These are phyloP conservation scores for Vicia faba DNA, from an alignment of 306 rosid genomes.

Conservation along the genomic window DNA sequence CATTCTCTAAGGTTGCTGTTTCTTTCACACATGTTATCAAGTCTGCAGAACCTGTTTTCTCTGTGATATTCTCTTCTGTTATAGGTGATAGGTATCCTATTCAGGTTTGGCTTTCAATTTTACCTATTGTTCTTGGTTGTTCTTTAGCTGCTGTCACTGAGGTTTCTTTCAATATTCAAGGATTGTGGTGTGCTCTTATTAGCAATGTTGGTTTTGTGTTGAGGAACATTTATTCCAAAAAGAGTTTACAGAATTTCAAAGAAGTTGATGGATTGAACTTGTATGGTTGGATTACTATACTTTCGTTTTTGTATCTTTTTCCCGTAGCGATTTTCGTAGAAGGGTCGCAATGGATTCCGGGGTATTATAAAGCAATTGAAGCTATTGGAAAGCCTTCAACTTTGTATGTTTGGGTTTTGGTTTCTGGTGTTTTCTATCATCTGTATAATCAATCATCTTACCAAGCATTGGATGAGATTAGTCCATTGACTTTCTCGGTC, in stretches of 20 bases:
- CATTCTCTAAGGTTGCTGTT: slow-evolving; percentile 93
- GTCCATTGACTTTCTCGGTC: slow-evolving; percentile 86
- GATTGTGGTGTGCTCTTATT: slow-evolving; percentile 82
- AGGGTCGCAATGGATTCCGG: slow-evolving; percentile 92
- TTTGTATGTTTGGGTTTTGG: slow-evolving; percentile 76
- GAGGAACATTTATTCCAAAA: slow-evolving; percentile 84
- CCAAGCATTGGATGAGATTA: slow-evolving; percentile 90
- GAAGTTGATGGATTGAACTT: slow-evolving; percentile 87
- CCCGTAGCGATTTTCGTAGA: slow-evolving; percentile 85
- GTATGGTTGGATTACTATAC: slow-evolving; percentile 77
- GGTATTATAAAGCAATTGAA: slow-evolving; percentile 73
- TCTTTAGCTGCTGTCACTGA: slow-evolving; percentile 87
- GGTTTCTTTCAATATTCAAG: slow-evolving; percentile 82
- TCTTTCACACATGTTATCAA: slow-evolving; percentile 97
- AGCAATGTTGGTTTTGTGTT: slow-evolving; percentile 92
- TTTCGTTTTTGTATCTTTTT: slow-evolving; percentile 73
- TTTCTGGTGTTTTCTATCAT: slow-evolving; percentile 92
- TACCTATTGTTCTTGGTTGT: slow-evolving; percentile 92
- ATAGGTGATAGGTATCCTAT: slow-evolving; percentile 81
- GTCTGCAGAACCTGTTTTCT: slow-evolving; percentile 89
- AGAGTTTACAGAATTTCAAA: slow-evolving; percentile 73
- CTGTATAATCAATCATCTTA: slow-evolving; percentile 95
- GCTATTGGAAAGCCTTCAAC: slow-evolving; percentile 70
- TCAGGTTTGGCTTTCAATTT: slow-evolving; percentile 85
- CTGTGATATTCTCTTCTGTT: slow-evolving; percentile 72